These are phyloP conservation scores for Fonsecaea monophora DNA, from an alignment of 2,329 filamentous ascomycete species.

Conservation along the genomic window DNA sequence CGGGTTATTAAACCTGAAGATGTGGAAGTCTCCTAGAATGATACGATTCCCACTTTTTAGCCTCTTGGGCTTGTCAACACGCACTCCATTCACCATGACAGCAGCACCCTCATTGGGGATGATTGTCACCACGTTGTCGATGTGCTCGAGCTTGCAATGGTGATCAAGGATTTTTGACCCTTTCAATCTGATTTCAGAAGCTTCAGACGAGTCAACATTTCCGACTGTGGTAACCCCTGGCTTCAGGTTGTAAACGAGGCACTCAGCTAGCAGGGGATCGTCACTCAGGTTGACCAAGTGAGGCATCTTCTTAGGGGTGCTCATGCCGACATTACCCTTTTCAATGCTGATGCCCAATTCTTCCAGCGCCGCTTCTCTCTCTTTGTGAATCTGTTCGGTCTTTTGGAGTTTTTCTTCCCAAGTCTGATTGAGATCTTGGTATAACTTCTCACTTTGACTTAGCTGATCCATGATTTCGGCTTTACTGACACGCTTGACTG, in stretches of 20 bases:
- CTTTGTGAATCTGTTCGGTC: constrained; percentile 97
- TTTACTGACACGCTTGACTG: constrained; percentile 93
- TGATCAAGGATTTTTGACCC: constrained; percentile 90
- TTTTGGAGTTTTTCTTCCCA: constrained; percentile 97
- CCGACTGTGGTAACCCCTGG: constrained; percentile 93
- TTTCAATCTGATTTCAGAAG: constrained; percentile 89
- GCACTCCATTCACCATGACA: constrained; percentile 96
- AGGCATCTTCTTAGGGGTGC: constrained; percentile 98
- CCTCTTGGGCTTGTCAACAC: constrained; percentile 82
- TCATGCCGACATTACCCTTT: constrained; percentile 93
- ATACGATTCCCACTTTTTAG: constrained; percentile 92
- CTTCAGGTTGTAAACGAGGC: constrained; percentile 96
- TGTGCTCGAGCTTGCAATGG: constrained; percentile 93
- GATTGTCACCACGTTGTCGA: constrained; percentile 90
- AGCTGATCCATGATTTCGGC: constrained; percentile 97
- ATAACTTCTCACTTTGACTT: constrained; percentile 93
- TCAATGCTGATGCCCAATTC: constrained; percentile 98
- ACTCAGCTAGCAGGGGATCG: constrained; percentile 90
- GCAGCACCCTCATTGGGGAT: constrained; percentile 89
- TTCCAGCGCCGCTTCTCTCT: constrained; percentile 91
- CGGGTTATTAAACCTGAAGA: constrained; percentile 97
- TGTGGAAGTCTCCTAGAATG: constrained; percentile 97
- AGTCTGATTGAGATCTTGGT: constrained; percentile 94
- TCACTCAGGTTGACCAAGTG: constrained; percentile 98
- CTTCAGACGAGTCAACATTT: constrained; percentile 84